Evolutionary conservation across 805 yeast species (phyloP), one percentile per base, ranked within the genome.

Genomic region (Komagataella ulmi): DNA sequence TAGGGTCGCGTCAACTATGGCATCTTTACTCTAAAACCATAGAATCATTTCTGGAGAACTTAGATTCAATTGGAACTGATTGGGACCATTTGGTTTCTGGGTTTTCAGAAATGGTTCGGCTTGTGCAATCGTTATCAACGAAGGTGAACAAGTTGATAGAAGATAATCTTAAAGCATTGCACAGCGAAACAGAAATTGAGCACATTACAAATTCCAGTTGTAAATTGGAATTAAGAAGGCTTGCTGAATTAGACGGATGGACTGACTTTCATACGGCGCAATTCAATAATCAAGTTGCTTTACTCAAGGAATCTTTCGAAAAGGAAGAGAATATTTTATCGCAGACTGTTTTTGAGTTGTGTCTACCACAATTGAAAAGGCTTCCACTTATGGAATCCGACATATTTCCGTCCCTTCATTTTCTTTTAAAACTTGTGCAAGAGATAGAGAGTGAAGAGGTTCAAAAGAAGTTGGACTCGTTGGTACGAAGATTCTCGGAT

Each of bases 231-330:
- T 57, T 77, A n/a, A 65, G 66, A 40, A 71, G 72, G 51, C 61
- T 83, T 17, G 59, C 67, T 45, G 83, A 81, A 51, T 61, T 75
- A 57, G 83, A 79, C 40, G 67, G 74, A 3, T 85, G 90, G 89
- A 57, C 68, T 14, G 70, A 67, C 0, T 57, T 61, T 36, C 79
- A 79, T 61, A 65, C 75, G 2, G 51, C 60, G 1, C 53, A 71
- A 0, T 77, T 74, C 52, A 72, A 75, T 14, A 59, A 65, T 2
- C 63, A 70, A 48, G 59, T 80, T 3, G 62, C 65, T 1, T 59
- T 71, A 30, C 61, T 83, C 43, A 73, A 70, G 40, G 79, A 76
- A 21, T 61, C 72, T 0, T 63, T 79, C 2, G 81, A 81, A 45
- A 72, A 69, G 50, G 81, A 81, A 10, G 40, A 30, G 8, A 30